Base-by-base conservation (phyloP, 306 rosid genomes). In the Fragaria nilgerrensis region DNA sequence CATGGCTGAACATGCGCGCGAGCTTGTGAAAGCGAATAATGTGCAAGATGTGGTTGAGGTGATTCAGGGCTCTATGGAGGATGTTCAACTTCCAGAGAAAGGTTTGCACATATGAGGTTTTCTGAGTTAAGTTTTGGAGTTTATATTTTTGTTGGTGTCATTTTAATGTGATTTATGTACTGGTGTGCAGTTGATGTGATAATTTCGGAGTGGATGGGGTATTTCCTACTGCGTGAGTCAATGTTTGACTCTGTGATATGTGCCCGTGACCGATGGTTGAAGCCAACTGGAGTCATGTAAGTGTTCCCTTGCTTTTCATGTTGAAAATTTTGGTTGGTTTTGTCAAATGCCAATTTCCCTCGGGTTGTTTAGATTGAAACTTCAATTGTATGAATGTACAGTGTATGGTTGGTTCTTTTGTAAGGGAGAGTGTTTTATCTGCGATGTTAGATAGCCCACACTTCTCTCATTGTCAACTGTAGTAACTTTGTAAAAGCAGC, bases 141-240 rank as follows among this genome's bases (percentile, higher is more conserved):
- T 23, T 17, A 10, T 13, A n/a, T 75, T 70, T 78, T 17, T 12
- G 12, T 62, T 61, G 5, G 52, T 75, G 27, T 47, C 34, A 55
- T 47, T 47, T 43, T 61, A 68, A 16, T 22, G 55, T 69, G 34
- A 64, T 13, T 23, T 47, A 63, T 77, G 61, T 50, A 47, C 36
- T 71, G 82, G 10, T 59, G 68, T 29, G 13, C 90, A 92, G 99
- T 95, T 76, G 99, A 95, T 71, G 99, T 95, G 70, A 95, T 95
- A 22, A 92, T 95, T 78, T 95, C 99, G 3, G 98, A 95, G 88
- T 95, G 99, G 99, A 95, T 95, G 99, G 99, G 99, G 67, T 95
- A 95, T 83, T 95, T 95, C 84, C 98, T 95, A 74, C 87, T 95
- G 77, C 96, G 99, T 25, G 99, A 95, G 74, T 95, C 99, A 27